Evolutionary conservation across 352 stramenopile genomes (phyloP), one percentile per base, ranked within the genome.

Genomic region (Pythium insidiosum): DNA sequence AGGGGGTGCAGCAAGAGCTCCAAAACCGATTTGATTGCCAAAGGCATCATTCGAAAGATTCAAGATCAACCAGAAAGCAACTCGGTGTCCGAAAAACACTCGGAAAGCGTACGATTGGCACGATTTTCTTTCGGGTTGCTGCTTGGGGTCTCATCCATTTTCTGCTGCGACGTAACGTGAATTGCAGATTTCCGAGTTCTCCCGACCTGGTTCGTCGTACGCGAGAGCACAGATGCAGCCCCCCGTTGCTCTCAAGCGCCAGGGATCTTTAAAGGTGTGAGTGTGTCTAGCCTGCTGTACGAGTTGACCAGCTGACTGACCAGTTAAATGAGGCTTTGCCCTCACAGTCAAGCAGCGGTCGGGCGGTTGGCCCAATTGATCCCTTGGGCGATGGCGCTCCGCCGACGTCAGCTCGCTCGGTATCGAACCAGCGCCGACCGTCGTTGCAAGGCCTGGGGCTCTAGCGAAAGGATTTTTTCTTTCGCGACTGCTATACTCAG

Each of bases 131-230:
- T n/a, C n/a, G n/a, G n/a, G n/a, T n/a, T n/a, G n/a, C n/a, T n/a
- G n/a, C n/a, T n/a, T 23, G 31, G 10, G 15, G 4, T 31, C 5
- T 35, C 5, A 9, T 4, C 28, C 20, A 13, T 30, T 38, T 2
- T 39, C 28, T 21, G 2, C 35, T 10, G 10, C 7, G 15, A 4
- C 4, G 15, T 4, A n/a, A 10, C 29, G 16, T 38, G 11, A 5
- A 29, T 30, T 13, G 1, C 47, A 90, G 77, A 76, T 90, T 45
- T 82, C 74, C 9, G 72, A 69, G 10, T 85, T 88, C 36, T 90
- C 78, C 4, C 68, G 78, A 7, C 78, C 78, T 10, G 78, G 74
- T 12, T 90, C 78, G 1, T 74, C 78, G 15, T 90, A 90, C 51
- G 69, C 60, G 19, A 51, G 73, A 33, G 74, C 72, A 7, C 73